Base-by-base conservation (phyloP, 2,329 filamentous ascomycete species). In the Diplodia sapinea region DNA sequence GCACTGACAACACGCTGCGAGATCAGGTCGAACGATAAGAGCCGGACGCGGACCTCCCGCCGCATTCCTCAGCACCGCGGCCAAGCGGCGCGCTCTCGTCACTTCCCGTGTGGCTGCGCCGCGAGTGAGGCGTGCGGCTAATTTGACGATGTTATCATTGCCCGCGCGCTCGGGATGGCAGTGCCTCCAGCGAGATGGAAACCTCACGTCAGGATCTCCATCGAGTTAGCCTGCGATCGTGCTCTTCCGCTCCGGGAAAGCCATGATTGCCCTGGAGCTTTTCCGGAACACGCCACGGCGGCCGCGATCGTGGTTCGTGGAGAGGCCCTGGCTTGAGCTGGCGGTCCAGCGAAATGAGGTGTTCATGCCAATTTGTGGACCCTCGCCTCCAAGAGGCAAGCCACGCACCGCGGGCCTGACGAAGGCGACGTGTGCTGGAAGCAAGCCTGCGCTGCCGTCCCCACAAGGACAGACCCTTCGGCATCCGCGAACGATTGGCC, bases 321-420 rank as follows among this genome's bases (percentile, higher is more conserved):
- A 26, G 47, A 33, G 55, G 65, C 49, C 65, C 65, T 29, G 40
- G 64, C 64, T 57, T 26, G 40, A 62, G 63, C 40, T 57, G 64
- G 55, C 66, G 52, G 50, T 57, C 64, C 51, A 52, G 50, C 51
- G 56, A 67, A 67, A 67, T 67, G 66, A 67, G 52, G 51, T 57
- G 56, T 63, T 67, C 66, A 67, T 63, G 66, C 66, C 66, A 67
- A 33, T 47, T 61, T 63, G 66, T 67, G 66, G 66, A 67, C 38
- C 66, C 52, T 62, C 66, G 66, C 66, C 57, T 67, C 51, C 66
- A 63, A 62, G 38, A 56, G 51, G 63, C 63, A 65, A 66, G 66
- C 66, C 66, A 67, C 66, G 56, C 36, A 67, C 20, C 56, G 57
- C 56, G 56, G 56, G 66, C 56, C 56, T 67, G 20, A 55, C 52